phyloP scores from a whole-genome alignment of 148 eudicot species.

The Chenopodium album region DNA sequence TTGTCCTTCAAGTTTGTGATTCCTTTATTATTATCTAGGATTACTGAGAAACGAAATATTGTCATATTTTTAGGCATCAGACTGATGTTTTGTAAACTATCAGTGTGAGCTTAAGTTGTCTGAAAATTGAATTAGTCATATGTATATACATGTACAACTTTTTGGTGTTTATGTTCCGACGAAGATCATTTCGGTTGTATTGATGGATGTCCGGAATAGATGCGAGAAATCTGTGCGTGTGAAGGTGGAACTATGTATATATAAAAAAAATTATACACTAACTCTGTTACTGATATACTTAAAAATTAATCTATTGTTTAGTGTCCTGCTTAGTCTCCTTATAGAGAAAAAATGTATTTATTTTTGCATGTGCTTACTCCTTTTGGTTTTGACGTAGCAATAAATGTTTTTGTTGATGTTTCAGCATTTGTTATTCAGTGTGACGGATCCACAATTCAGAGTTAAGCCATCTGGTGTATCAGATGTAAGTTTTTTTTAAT shows the following conservation, averaged over 20 bases:
- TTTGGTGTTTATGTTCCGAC: neutral
- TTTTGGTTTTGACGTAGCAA: neutral
- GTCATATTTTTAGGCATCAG: neutral
- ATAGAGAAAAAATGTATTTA: neutral
- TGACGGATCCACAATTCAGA: slow-evolving; percentile 72
- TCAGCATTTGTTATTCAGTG: slow-evolving; percentile 95
- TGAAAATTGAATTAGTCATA: neutral
- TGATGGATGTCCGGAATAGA: neutral
- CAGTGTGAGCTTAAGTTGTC: neutral
- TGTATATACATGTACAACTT: neutral
- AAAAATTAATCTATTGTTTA: neutral
- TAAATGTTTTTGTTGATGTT: slow-evolving; percentile 30
- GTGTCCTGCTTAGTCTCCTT: neutral
- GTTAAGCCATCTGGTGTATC: slow-evolving; percentile 85
- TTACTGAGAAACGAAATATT: neutral
- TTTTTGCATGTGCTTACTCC: neutral
- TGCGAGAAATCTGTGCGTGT: neutral
- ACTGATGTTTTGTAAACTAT: neutral
- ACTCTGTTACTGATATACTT: neutral
- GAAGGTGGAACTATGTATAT: neutral
- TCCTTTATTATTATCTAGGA: neutral
- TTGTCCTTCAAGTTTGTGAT: too few species aligned
- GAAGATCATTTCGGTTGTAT: neutral
- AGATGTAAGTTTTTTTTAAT: slow-evolving; percentile 59
- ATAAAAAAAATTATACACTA: neutral